Evolutionary conservation across 306 rosid species (phyloP).

Genomic region (Echinosophora koreensis): DNA sequence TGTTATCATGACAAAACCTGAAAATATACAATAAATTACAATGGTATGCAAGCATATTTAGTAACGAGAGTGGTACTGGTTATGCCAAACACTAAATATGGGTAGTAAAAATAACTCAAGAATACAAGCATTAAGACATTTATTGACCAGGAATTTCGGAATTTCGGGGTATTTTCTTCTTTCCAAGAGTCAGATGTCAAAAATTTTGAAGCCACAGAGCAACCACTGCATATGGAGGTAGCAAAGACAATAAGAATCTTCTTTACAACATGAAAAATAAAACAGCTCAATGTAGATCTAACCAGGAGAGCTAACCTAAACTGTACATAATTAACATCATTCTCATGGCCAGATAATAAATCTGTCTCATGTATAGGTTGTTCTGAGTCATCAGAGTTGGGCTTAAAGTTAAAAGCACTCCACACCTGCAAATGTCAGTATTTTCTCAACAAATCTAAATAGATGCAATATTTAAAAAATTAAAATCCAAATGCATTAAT

Average conservation of each 20-base stretch:
- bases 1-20: slow-evolving; percentile 92
- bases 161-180: slow-evolving; percentile 74
- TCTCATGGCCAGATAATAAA: slow-evolving; percentile 86
- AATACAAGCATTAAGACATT: slow-evolving; percentile 36
- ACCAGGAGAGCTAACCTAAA: slow-evolving; percentile 71
- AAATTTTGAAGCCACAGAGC: slow-evolving; percentile 78
- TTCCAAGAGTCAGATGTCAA: slow-evolving; percentile 63
- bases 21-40: slow-evolving; percentile 48
- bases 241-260: slow-evolving; percentile 41
- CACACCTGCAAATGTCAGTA: slow-evolving; percentile 73
- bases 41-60: slow-evolving; percentile 37
- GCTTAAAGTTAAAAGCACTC: slow-evolving; percentile 74
- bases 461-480: slow-evolving; percentile 45
- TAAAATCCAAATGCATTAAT: slow-evolving; percentile 34
- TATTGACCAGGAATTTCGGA: slow-evolving; percentile 77
- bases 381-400: slow-evolving; percentile 63
- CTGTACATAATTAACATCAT: slow-evolving; percentile 92
- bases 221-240: slow-evolving; percentile 71
- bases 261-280: slow-evolving; percentile 24
- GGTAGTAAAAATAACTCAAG: slow-evolving; percentile 26
- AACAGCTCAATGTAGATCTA: slow-evolving; percentile 30
- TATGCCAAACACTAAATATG: slow-evolving; percentile 38
- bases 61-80: slow-evolving; percentile 24
- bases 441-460: slow-evolving; percentile 45
- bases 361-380: slow-evolving; percentile 83